A percentile compares a stretch with the other conserved stretches of the same genome.
Conservation (phyloP, 306 rosid genomes). For the Quercus agrifolia region DNA sequence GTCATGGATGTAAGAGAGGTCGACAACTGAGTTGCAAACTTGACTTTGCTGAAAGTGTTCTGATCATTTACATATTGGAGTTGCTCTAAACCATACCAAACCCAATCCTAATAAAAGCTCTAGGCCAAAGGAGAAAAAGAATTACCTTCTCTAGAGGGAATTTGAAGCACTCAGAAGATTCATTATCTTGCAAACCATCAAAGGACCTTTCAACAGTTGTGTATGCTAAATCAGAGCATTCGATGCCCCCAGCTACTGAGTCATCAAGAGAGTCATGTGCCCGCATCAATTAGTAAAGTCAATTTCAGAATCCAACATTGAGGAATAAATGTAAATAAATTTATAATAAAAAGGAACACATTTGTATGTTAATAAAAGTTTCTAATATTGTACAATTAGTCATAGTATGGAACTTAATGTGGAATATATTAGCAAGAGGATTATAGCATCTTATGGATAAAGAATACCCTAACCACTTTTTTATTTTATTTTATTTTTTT, state of each 20-base stretch:
- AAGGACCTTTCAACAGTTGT: constrained; percentile 28
- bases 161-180: constrained; percentile 29
- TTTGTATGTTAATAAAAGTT: background rate
- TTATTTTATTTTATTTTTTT: no score
- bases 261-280: constrained; percentile 4
- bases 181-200: constrained; percentile 31
- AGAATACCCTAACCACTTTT: no score
- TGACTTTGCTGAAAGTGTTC: background rate
- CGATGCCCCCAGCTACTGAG: constrained; percentile 14
- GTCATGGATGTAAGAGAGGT: background rate
- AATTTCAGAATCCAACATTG: constrained; percentile 4
- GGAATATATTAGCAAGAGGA: no score
- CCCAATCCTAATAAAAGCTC: background rate
- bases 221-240: constrained; percentile 31
- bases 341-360: background rate
- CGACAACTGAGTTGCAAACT: background rate
- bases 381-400: background rate
- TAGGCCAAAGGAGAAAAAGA: constrained; percentile 4
- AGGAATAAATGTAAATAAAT: background rate
- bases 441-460: no score
- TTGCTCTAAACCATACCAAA: constrained; percentile 7
- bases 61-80: background rate
- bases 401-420: background rate
- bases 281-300: constrained; percentile 17
- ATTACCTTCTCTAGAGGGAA: constrained; percentile 41